Evolutionary conservation across 2,329 filamentous ascomycete species (phyloP).

Genomic region (Rutstroemia sp.): DNA sequence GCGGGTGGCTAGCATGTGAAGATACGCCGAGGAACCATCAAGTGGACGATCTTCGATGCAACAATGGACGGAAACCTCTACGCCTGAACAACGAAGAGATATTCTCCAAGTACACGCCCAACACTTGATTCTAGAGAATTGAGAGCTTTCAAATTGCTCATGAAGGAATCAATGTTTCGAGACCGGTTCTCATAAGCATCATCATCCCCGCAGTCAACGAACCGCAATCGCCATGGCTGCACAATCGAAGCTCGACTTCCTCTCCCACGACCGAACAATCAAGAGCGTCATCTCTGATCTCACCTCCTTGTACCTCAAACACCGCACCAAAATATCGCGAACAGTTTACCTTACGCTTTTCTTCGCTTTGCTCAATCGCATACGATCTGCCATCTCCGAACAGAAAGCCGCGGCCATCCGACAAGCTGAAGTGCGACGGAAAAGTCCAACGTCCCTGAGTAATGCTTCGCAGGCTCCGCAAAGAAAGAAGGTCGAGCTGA

Average conservation of each 20-base stretch:
- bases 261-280: constrained; percentile 53
- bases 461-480: constrained; percentile 30
- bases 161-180: not conserved
- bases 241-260: constrained; percentile 72
- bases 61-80: not conserved
- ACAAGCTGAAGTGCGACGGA: constrained; percentile 51
- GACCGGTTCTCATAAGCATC: not conserved
- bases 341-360: constrained; percentile 78
- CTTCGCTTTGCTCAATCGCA: constrained; percentile 73
- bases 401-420: constrained; percentile 77
- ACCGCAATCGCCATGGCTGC: constrained; percentile 51
- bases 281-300: constrained; percentile 59
- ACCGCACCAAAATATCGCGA: constrained; percentile 77
- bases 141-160: not conserved
- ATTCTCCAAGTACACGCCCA: no score
- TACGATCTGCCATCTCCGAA: constrained; percentile 85
- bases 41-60: not conserved
- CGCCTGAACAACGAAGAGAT: not conserved
- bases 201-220: constrained; percentile 1
- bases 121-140: no score
- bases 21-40: constrained; percentile 3
- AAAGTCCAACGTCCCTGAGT: constrained; percentile 41
- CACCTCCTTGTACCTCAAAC: constrained; percentile 64
- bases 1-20: constrained; percentile 6
- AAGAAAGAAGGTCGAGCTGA: constrained; percentile 82